These are phyloP conservation scores for Acorus calamus DNA, from an alignment of 106 monocot genomes.

Conservation along the genomic window DNA sequence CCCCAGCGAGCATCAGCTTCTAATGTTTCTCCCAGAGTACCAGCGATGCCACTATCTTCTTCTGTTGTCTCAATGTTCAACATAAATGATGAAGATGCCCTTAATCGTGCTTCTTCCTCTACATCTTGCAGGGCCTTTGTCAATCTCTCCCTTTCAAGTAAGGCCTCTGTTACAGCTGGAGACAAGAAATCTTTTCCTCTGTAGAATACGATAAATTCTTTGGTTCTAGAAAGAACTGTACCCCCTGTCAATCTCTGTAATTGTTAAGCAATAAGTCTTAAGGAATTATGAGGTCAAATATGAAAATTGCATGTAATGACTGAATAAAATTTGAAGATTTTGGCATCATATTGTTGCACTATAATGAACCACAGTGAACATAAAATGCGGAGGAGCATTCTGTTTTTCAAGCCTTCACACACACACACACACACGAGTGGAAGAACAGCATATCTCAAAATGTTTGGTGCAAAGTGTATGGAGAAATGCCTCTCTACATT, in stretches of 20 bases:
- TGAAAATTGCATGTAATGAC: no score
- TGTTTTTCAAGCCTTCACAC: no score
- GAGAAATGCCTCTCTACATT: no score
- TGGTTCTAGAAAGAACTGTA: conserved; percentile 80
- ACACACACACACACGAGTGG: no score
- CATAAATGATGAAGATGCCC: conserved; percentile 46
- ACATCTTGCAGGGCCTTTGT: conserved; percentile 83
- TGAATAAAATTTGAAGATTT: no score
- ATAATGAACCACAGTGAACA: no score
- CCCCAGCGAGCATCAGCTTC: conserved; percentile 80
- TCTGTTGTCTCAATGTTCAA: conserved; percentile 19
- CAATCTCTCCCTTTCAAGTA: conserved; percentile 78
- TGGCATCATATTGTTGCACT: no score
- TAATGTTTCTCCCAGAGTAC: conserved; percentile 82
- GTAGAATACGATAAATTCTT: conserved; percentile 85
- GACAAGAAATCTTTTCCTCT: conserved; percentile 93
- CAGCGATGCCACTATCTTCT: conserved; percentile 40
- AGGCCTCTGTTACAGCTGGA: conserved; percentile 59
- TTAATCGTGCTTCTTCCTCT: conserved; percentile 73
- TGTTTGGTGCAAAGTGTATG: no score
- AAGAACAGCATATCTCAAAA: no score
- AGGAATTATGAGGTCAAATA: neutral
- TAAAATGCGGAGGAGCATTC: no score
- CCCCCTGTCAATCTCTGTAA: conserved; percentile 93
- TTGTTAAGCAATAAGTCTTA: conserved; percentile 7